These are phyloP conservation scores for Paragyromitra xinjiangensis DNA, from an alignment of 495 filamentous ascomycete genomes.

Conservation along the genomic window DNA sequence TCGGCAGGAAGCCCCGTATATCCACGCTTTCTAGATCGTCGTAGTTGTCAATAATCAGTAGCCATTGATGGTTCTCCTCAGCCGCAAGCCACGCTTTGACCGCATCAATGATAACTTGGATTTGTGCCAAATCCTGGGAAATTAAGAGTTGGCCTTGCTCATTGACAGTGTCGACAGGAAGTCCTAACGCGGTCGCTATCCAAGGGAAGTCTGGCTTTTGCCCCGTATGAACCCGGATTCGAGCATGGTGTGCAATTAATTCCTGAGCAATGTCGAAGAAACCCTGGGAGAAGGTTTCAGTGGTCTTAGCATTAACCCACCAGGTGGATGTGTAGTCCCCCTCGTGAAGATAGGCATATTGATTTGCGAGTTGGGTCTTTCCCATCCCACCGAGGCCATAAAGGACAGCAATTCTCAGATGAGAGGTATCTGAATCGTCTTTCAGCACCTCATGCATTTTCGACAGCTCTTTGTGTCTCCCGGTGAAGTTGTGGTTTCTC, in stretches of 20 bases:
- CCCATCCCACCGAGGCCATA: neutral
- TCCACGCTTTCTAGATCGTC: conserved; percentile 12
- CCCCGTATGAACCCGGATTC: neutral
- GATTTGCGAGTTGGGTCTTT: conserved; percentile 35
- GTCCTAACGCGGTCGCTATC: conserved; percentile 9
- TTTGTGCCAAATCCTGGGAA: neutral
- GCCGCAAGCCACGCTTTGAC: neutral
- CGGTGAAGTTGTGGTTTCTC: neutral
- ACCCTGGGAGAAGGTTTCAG: neutral
- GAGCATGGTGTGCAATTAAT: conserved; percentile 14
- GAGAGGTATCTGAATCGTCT: neutral
- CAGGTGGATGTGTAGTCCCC: conserved; percentile 26
- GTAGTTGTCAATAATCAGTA: conserved; percentile 28
- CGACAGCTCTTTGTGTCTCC: neutral
- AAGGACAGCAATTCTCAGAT: conserved; percentile 24
- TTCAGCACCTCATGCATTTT: neutral
- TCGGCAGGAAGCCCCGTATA: conserved; percentile 2
- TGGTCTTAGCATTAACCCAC: conserved; percentile 27
- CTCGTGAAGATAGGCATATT: conserved; percentile 26
- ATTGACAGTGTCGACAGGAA: neutral
- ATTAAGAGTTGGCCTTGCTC: neutral
- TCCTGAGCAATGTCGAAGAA: conserved; percentile 20
- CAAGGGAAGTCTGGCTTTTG: conserved; percentile 14
- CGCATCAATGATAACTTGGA: neutral
- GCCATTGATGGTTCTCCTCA: conserved; percentile 17